Evolutionary conservation across 2,329 filamentous ascomycete species (phyloP).

Genomic region (Cercospora zeae-maydis): DNA sequence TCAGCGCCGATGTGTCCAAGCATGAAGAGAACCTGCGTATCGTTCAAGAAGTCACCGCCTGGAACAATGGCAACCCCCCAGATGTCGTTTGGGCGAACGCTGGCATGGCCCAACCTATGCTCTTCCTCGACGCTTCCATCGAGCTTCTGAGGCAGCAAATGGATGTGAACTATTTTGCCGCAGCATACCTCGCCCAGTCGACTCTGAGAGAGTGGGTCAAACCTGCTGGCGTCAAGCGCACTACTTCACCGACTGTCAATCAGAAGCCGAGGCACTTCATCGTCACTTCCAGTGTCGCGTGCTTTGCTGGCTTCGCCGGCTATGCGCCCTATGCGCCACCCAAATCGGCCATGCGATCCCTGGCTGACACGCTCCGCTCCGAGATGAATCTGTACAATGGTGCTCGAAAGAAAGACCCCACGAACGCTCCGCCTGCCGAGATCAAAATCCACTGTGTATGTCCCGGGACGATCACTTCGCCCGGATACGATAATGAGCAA

Average conservation of each 20-base stretch:
- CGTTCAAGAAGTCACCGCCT: conserved; percentile 66
- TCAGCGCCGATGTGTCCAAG: conserved; percentile 76
- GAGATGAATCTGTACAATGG: conserved; percentile 84
- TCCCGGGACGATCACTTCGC: conserved; percentile 76
- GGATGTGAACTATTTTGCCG: conserved; percentile 89
- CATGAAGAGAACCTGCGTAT: conserved; percentile 66
- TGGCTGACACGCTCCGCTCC: conserved; percentile 78
- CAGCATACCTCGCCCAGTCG: conserved; percentile 79
- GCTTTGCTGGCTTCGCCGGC: conserved; percentile 73
- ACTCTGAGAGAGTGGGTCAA: conserved; percentile 71
- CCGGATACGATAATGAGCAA: conserved; percentile 74
- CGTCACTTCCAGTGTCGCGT: conserved; percentile 75
- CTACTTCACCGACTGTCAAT: conserved; percentile 10
- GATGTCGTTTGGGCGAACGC: conserved; percentile 93
- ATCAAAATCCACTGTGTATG: conserved; percentile 79
- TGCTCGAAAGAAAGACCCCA: conserved; percentile 41
- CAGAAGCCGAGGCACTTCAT: conserved; percentile 69
- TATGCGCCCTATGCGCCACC: conserved; percentile 80
- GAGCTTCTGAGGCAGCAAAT: conserved; percentile 70
- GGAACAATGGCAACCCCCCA: conserved; percentile 70
- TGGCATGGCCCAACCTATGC: conserved; percentile 67
- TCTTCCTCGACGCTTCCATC: conserved; percentile 72
- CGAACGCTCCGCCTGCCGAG: conserved; percentile 53
- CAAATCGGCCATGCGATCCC: conserved; percentile 78
- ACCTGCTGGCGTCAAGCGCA: conserved; percentile 37